These are phyloP conservation scores for Tetrapyrgos nigripes DNA, from an alignment of 1,284 basidiomycete genomes.

Conservation along the genomic window DNA sequence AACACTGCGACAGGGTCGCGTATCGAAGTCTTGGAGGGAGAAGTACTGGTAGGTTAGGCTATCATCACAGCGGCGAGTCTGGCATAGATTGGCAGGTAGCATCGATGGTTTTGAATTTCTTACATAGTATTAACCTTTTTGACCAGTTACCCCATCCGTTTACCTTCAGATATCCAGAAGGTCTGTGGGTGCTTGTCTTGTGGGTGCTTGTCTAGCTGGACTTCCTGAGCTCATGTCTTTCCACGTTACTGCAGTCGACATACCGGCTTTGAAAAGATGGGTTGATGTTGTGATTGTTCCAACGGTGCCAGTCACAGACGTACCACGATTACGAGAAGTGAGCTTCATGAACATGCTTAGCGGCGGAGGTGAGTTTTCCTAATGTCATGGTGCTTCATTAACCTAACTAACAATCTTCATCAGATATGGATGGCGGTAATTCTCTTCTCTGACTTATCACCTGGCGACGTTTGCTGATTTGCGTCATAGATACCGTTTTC, in stretches of 20 bases:
- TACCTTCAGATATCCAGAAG: constrained; percentile 69
- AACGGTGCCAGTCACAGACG: constrained; percentile 43
- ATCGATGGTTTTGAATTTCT: not conserved
- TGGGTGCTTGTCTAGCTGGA: not conserved
- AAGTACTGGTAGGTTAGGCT: constrained; percentile 54
- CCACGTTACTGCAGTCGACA: constrained; percentile 61
- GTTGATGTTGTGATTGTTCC: constrained; percentile 65
- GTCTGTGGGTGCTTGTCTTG: constrained; percentile 41
- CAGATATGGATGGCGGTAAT: constrained; percentile 19
- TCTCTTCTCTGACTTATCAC: not conserved
- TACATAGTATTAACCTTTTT: not conserved
- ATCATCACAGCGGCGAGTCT: not conserved
- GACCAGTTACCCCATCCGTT: constrained; percentile 62
- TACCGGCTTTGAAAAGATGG: constrained; percentile 51
- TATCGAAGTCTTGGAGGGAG: constrained; percentile 51
- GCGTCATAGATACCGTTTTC: constrained; percentile 58
- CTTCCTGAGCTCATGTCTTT: not conserved
- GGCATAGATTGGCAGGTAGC: constrained; percentile 41
- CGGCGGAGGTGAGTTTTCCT: constrained; percentile 61
- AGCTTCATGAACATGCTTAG: constrained; percentile 61
- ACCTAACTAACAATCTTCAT: not conserved
- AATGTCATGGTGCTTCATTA: not conserved
- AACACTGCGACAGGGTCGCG: constrained; percentile 48
- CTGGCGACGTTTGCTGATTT: not conserved
- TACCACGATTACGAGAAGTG: constrained; percentile 3